These are phyloP conservation scores for Xylaria sp. DNA, from an alignment of 2,329 filamentous ascomycete genomes.

Conservation along the genomic window DNA sequence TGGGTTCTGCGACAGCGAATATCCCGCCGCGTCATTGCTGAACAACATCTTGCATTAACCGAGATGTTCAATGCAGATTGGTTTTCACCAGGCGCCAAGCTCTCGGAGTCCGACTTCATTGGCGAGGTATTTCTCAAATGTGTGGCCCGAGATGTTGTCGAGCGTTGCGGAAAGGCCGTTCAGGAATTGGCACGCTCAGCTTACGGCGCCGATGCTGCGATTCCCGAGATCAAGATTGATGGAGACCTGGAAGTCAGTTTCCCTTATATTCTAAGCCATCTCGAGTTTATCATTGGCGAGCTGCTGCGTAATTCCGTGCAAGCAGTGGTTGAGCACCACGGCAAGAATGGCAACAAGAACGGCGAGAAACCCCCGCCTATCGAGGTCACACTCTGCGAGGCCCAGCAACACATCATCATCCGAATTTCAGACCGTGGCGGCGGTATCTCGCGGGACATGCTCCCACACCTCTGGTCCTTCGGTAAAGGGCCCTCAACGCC, in stretches of 20 bases:
- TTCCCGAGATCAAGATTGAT: constrained; percentile 82
- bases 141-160: constrained; percentile 86
- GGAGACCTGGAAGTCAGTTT: constrained; percentile 91
- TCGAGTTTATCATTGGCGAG: constrained; percentile 97
- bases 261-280: constrained; percentile 92
- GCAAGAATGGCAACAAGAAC: constrained; percentile 45
- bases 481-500: constrained; percentile 85
- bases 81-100: constrained; percentile 82
- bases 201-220: constrained; percentile 71
- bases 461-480: constrained; percentile 96
- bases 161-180: constrained; percentile 79
- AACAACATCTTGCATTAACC: constrained; percentile 93
- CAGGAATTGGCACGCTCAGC: constrained; percentile 75
- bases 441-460: constrained; percentile 81
- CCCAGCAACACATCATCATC: constrained; percentile 93
- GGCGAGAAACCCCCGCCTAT: constrained; percentile 72
- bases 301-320: constrained; percentile 94
- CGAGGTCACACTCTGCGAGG: constrained; percentile 92
- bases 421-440: constrained; percentile 95
- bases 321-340: constrained; percentile 80
- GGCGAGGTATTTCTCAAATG: constrained; percentile 95
- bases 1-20: constrained; percentile 69
- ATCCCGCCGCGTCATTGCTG: constrained; percentile 92
- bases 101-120: constrained; percentile 80
- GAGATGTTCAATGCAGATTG: constrained; percentile 91